Evolutionary conservation across 2,329 filamentous ascomycete genomes (phyloP), one percentile per base, ranked within the genome.

Genomic region (Penicillium brevicompactum): DNA sequence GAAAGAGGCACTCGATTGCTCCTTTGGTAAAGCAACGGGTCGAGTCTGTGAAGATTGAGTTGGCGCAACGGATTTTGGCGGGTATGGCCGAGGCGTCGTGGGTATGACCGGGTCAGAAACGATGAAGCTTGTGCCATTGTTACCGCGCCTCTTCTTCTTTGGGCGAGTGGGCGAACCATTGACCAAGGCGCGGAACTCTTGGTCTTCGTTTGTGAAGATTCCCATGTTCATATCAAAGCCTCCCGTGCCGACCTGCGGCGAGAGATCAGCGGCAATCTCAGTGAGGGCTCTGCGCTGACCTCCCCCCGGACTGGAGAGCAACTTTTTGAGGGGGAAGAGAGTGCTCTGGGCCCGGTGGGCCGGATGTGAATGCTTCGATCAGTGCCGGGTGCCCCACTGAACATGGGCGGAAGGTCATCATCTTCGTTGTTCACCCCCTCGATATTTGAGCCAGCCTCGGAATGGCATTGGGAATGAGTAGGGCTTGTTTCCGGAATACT

Each of bases 231-330:
- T 46, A 46, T 76, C 73, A 27, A 71, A 66, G 22, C 65, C 63
- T 30, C 63, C 65, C 13, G 60, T 61, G n/a, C 62, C 65, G 46
- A 70, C 64, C 46, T 73, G 68, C 5, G 76, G 76, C 3, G 76
- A 77, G 44, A 68, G 65, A 49, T 77, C 75, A 1, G 71, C 67
- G 22, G 75, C 75, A 59, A 80, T 77, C 30, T 77, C 71, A 11
- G 75, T 73, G 49, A 77, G 64, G 47, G 68, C 66, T 49, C 70
- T 68, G 41, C 74, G 71, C 49, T 70, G 70, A 30, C 70, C 67
- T 44, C 70, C 70, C 51, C 68, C 74, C 32, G 71, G 75, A 55
- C 72, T 78, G 2, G 74, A 77, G 13, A 75, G 57, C 6, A 72
- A 67, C 30, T 68, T 57, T 42, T 67, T 73, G 14, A 66, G 48